These are phyloP conservation scores for Cymbopogon citratus DNA, from an alignment of 176 grass and related monocot genomes.

Conservation along the genomic window DNA sequence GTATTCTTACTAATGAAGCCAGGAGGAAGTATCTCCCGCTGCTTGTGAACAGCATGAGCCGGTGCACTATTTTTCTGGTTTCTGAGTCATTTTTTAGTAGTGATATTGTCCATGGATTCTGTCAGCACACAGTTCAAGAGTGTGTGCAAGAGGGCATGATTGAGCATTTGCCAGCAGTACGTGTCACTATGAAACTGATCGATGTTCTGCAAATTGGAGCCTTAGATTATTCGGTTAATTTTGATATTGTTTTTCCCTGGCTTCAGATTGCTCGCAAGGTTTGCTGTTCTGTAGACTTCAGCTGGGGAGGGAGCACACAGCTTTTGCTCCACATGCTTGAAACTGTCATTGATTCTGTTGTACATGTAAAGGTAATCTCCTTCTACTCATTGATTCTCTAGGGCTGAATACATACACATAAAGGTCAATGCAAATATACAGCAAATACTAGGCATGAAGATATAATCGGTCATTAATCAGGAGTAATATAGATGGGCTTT, in stretches of 20 bases:
- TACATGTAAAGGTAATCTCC: constrained; percentile 49
- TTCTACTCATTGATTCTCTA: background rate
- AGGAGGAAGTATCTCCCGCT: constrained; percentile 38
- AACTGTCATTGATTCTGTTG: constrained; percentile 26
- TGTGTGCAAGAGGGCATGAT: constrained; percentile 28
- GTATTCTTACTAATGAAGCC: constrained; percentile 40
- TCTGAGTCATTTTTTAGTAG: constrained; percentile 29
- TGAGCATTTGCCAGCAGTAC: constrained; percentile 50
- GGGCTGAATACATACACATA: background rate
- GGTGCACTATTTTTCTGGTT: constrained; percentile 52
- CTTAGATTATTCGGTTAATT: constrained; percentile 1
- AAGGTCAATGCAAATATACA: background rate
- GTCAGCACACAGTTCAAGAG: constrained; percentile 23
- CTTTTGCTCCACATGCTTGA: constrained; percentile 50
- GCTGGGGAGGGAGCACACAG: constrained; percentile 35
- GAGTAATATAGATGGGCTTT: background rate
- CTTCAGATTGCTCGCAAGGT: constrained; percentile 61
- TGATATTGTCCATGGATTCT: constrained; percentile 44
- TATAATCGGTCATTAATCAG: background rate
- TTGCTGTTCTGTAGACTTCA: constrained; percentile 51
- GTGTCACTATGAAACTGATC: constrained; percentile 24
- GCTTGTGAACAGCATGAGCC: constrained; percentile 52
- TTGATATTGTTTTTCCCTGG: constrained; percentile 10
- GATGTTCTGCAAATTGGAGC: background rate
- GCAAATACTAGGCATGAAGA: background rate